Percentiles rank a stretch among this genome's conserved stretches.
Evolutionary conservation across 2,329 filamentous ascomycete species (phyloP).

Genomic region (Uncinocarpus reesii): DNA sequence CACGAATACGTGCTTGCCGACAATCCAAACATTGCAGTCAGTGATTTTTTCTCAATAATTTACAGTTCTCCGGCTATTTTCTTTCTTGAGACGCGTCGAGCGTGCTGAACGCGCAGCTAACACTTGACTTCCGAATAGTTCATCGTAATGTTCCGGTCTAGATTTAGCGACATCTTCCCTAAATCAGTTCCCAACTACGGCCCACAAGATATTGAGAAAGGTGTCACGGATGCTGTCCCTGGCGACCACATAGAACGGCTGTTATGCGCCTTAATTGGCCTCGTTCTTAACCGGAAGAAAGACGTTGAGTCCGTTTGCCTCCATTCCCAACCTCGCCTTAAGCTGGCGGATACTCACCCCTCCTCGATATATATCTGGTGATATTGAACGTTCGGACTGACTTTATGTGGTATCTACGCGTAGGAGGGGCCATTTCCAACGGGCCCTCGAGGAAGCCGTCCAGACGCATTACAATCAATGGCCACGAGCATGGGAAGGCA

Average conservation of each 20-base stretch:
- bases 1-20: constrained; percentile 86
- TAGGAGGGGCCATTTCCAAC: constrained; percentile 83
- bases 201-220: constrained; percentile 87
- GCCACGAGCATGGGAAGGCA: constrained; percentile 70
- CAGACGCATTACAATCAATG: constrained; percentile 78
- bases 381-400: constrained; percentile 4
- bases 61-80: neutral
- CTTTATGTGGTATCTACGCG: constrained; percentile 13
- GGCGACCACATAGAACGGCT: constrained; percentile 79
- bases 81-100: constrained; percentile 22
- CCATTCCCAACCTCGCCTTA: neutral
- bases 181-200: constrained; percentile 81
- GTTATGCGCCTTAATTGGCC: constrained; percentile 74
- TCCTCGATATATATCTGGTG: neutral
- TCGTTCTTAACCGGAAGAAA: constrained; percentile 94
- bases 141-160: constrained; percentile 93
- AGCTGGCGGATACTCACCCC: neutral
- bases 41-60: constrained; percentile 34
- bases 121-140: constrained; percentile 50
- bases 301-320: constrained; percentile 76
- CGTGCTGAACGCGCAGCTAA: constrained; percentile 28
- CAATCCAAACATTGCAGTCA: constrained; percentile 82
- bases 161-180: constrained; percentile 82
- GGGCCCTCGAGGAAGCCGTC: constrained; percentile 88
- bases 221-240: constrained; percentile 65